Evolutionary conservation across 1,284 basidiomycete genomes (phyloP), one percentile per base, ranked within the genome.

Genomic region (Rhodofomes roseus): DNA sequence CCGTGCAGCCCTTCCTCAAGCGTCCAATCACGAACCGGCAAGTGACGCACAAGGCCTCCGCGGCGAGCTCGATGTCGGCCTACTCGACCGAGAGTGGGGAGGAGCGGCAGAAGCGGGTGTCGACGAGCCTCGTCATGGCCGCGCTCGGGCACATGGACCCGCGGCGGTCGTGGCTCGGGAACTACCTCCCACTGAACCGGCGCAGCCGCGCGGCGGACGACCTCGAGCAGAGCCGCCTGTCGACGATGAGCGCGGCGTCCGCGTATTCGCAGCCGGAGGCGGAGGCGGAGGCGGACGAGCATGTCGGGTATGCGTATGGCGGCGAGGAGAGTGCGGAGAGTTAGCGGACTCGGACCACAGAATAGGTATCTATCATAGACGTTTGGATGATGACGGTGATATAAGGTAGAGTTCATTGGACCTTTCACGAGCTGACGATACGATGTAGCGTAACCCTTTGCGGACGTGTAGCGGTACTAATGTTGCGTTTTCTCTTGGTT

Each of bases 61-160:
- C 66, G 7, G 60, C 70, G 48, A 73, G 72, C 61, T 66, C 71
- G 11, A 65, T 60, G n/a, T 75, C 74, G 11, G 62, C 63, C 31
- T 75, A 74, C 57, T 76, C 74, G 22, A 68, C 64, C 12, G 70
- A 68, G 60, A 76, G 71, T 57, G 73, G 70, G 11, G 74, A 73
- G 52, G 70, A 72, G 39, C 63, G 64, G 25, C 67, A 66, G 55
- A 60, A 60, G 23, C 63, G 62, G 8, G 66, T 68, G 3, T 66
- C 71, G n/a, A 63, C 68, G 25, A 68, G 67, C 31, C 60, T 70
- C 48, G 60, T 73, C 5, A 57, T 67, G 54, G 68, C 62, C 27
- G 65, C 67, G 8, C 55, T 72, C 34, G 59, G 60, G 2, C 66
- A 62, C 37, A 62, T 65, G 23, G 67, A 66, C 23, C 65, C 65